These are phyloP conservation scores for Phytophthora idaei DNA, from an alignment of 352 stramenopile species.

Conservation along the genomic window DNA sequence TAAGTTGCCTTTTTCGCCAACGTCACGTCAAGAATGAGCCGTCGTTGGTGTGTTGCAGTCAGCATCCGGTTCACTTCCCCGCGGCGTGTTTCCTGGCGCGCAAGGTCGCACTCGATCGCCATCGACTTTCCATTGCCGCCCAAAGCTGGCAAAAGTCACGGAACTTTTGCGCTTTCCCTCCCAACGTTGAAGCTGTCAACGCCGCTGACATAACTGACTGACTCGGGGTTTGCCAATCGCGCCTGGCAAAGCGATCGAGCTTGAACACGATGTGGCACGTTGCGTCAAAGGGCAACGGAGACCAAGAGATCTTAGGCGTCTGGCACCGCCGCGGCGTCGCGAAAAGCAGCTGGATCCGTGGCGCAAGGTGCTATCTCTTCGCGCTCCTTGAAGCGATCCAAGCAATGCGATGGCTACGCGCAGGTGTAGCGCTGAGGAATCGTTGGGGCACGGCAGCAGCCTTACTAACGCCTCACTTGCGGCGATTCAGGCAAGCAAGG, in stretches of 20 bases:
- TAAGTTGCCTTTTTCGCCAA: background rate
- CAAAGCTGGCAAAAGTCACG: background rate
- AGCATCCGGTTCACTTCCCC: slow-evolving; percentile 2
- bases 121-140: slow-evolving; percentile 3
- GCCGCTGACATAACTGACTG: slow-evolving; percentile 17
- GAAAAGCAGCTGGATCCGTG: slow-evolving; percentile 36
- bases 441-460: slow-evolving; percentile 18
- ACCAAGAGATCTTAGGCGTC: slow-evolving; percentile 26
- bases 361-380: slow-evolving; percentile 8
- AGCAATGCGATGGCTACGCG: slow-evolving; percentile 20
- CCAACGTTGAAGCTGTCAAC: slow-evolving; percentile 22
- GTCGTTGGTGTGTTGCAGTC: background rate
- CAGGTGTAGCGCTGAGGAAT: slow-evolving; percentile 9
- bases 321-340: slow-evolving; percentile 24
- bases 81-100: background rate
- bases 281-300: slow-evolving; percentile 7
- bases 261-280: slow-evolving; percentile 24
- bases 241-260: background rate
- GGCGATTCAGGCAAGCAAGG: slow-evolving; percentile 3
- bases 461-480: slow-evolving; percentile 23
- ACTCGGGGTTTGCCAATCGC: slow-evolving; percentile 17
- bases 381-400: slow-evolving; percentile 26
- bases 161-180: background rate
- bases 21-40: slow-evolving; percentile 1
- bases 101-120: background rate